Percentiles rank a stretch among this genome's conserved stretches.
phyloP scores from a whole-genome alignment of 331 rosid species.

The Rosa hybrid region DNA sequence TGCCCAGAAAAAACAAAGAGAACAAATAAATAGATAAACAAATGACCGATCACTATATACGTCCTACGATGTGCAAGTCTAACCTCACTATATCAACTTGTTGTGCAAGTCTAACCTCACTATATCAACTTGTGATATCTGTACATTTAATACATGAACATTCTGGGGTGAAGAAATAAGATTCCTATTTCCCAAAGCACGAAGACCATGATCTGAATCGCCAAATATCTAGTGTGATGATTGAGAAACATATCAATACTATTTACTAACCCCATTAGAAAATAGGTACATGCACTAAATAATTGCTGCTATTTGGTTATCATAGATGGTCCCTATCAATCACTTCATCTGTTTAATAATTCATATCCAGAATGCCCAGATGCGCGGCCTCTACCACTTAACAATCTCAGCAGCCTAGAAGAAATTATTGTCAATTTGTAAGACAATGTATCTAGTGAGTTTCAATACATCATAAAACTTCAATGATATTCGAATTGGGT shows the following conservation, averaged over 20 bases:
- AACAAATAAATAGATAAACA: neutral
- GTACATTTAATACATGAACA: neutral
- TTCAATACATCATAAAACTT: neutral
- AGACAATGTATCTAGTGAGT: neutral
- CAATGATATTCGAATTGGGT: neutral
- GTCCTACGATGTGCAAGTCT: neutral
- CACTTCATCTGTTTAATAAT: neutral
- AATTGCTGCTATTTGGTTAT: neutral
- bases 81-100: neutral
- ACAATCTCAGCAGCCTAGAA: neutral
- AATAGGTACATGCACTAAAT: neutral
- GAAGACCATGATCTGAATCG: neutral
- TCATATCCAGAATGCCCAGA: neutral
- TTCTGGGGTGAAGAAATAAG: neutral
- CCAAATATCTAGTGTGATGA: neutral
- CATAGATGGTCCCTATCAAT: neutral
- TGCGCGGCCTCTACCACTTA: neutral
- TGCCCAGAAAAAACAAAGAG: neutral
- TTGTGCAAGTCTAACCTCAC: neutral
- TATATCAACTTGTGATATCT: neutral
- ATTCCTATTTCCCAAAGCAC: neutral
- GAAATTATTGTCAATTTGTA: neutral
- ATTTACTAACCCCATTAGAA: neutral
- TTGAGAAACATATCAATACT: neutral
- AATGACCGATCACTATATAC: neutral